A percentile compares a stretch with the other conserved stretches of the same genome.
Evolutionary conservation across 495 filamentous ascomycete genomes (phyloP).

Genomic region (Penicillium argentinense): DNA sequence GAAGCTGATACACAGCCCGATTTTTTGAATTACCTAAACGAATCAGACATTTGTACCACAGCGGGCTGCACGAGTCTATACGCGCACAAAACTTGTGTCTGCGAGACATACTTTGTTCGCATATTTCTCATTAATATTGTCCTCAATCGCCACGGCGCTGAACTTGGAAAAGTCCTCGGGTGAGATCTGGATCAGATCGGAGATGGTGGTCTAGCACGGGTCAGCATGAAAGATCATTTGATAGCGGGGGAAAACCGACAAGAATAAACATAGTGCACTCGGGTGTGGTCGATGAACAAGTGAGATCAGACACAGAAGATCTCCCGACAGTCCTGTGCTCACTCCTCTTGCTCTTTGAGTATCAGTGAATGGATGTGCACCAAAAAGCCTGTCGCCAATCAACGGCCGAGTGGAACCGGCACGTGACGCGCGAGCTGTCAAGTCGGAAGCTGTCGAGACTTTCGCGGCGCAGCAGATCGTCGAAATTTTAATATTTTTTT

Average conservation of each 20-base stretch:
- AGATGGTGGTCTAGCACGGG: slow-evolving; percentile 60
- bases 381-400: slow-evolving; percentile 15
- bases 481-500: neutral
- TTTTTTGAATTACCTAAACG: slow-evolving; percentile 64
- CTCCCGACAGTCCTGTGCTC: too few species aligned
- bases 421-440: slow-evolving; percentile 22
- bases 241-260: slow-evolving; percentile 30
- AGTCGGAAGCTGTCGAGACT: slow-evolving; percentile 12
- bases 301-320: too few species aligned
- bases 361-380: neutral
- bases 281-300: neutral
- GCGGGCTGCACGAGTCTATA: neutral
- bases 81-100: neutral
- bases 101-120: slow-evolving; percentile 82
- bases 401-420: slow-evolving; percentile 3
- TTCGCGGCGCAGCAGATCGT: slow-evolving; percentile 3
- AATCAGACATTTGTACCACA: neutral
- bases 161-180: slow-evolving; percentile 82
- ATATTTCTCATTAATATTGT: slow-evolving; percentile 94
- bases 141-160: slow-evolving; percentile 77
- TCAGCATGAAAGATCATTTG: slow-evolving; percentile 14
- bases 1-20: slow-evolving; percentile 88
- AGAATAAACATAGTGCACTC: slow-evolving; percentile 58
- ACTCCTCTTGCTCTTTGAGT: too few species aligned
- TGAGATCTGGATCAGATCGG: slow-evolving; percentile 87